Evolutionary conservation across 1,284 basidiomycete genomes (phyloP), one percentile per base, ranked within the genome.

Genomic region (Coniferiporia sulphurascens): DNA sequence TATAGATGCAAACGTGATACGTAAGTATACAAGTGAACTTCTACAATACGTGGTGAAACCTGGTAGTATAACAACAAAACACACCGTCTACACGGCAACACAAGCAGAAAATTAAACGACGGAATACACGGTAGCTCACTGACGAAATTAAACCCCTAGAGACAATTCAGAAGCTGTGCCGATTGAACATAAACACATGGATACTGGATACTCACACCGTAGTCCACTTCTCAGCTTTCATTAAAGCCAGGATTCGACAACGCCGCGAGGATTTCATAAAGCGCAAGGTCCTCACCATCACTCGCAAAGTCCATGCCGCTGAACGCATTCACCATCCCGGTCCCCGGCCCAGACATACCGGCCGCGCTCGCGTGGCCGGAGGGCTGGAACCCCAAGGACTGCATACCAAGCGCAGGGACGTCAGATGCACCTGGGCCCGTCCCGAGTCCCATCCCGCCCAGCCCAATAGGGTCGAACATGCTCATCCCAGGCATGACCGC

Each of bases 401-500:
- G 32, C n/a, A 27, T 52, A 19, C 17, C 34, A 9, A 21, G 41
- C 19, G 51, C n/a, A 3, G 51, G 17, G 34, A 17, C 36, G 41
- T 34, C 36, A 38, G 35, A 17, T 12, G 35, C 44, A n/a, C 8
- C 17, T 19, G 44, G 17, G 19, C 17, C 51, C 17, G 36, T 19
- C 12, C 35, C 51, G n/a, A 52, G 41, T 13, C 34, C 35, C 51
- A 52, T 52, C 1, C 34, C 35, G 36, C 41, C 38, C 36, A 61
- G 38, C 13, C 59, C 49, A 17, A 48, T 52, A 13, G 55, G 48
- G 36, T 56, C 59, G 15, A 61, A 52, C 17, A 61, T 21, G 4
- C 59, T 36, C 43, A 61, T 36, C 13, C 59, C 59, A 52, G 55
- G 59, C 54, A 61, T 56, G 7, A 48, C 44, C 5, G 34, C 44